These are phyloP conservation scores for Pseudocercospora fijiensis DNA, from an alignment of 2,329 filamentous ascomycete species.

Conservation along the genomic window DNA sequence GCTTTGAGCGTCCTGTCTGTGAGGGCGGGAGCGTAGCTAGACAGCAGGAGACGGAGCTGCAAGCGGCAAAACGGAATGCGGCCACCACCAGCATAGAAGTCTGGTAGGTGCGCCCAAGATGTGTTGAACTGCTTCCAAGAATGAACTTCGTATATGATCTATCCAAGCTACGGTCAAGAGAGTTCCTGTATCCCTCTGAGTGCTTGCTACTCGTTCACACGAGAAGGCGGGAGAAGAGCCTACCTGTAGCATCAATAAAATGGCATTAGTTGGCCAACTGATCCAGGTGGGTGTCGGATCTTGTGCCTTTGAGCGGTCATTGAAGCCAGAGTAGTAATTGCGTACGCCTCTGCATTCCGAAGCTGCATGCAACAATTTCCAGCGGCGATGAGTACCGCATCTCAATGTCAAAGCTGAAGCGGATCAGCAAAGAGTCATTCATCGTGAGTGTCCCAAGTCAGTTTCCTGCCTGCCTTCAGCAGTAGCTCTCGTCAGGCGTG, in stretches of 20 bases:
- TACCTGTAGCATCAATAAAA: too few species aligned
- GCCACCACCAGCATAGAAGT: background rate
- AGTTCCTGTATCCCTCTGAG: too few species aligned
- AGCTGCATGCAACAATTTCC: background rate
- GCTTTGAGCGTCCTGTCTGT: background rate
- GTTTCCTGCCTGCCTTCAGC: background rate
- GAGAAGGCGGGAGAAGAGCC: too few species aligned
- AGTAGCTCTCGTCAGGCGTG: background rate
- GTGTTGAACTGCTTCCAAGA: too few species aligned
- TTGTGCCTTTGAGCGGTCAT: background rate
- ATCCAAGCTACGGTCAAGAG: too few species aligned
- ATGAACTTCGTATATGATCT: too few species aligned
- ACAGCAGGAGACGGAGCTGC: background rate
- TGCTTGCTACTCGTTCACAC: too few species aligned
- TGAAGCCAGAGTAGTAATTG: background rate
- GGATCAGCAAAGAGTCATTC: background rate
- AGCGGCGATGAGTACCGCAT: background rate
- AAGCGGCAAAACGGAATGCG: background rate
- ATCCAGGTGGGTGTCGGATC: background rate
- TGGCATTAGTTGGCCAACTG: background rate
- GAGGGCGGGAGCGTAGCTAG: background rate
- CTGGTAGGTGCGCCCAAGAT: background rate
- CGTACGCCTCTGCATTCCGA: background rate
- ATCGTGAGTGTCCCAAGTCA: background rate
- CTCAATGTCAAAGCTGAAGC: background rate